Base-by-base conservation (phyloP, 1,139 yeast genomes). In the Scheffersomyces illinoinensis region DNA sequence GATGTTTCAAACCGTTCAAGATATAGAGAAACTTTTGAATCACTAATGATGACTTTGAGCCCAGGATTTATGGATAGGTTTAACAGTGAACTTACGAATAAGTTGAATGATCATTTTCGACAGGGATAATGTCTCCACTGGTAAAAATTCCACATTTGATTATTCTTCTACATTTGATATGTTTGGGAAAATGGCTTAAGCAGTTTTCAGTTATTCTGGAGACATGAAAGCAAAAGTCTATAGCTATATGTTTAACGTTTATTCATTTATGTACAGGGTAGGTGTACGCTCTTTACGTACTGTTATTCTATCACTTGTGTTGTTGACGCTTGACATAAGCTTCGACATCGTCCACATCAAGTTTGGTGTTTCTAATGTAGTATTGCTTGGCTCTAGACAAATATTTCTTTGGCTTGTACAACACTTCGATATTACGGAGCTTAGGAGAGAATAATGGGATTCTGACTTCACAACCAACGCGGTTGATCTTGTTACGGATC, bases 331-430 rank as follows among this genome's bases (percentile, higher is more conserved):
- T 77, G 58, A 79, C 71, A 60, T 74, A 73, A 5, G 71, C 76
- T 67, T 89, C 95, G 61, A 89, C 78, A 70, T 90, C 95, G 61
- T 89, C 90, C 53, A 91, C 97, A 74, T 93, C 98, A 75, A 89
- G 78, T 75, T 88, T 88, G 64, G 91, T 84, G 74, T 86, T 89
- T 77, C 97, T 89, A 71, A 93, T 90, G 75, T 91, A 93, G 81
- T 88, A 92, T 66, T 91, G 95, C 81, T 91, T 92, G 76, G 86
- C 85, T 84, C 97, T 85, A 24, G 81, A 72, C 81, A 87, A 84
- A 76, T 90, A 88, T 69, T 82, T 82, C 65, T 83, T 81, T 33
- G 96, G 93, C 72, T 87, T 88, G 74, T 90, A 83, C 64, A 93
- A 74, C 49, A 91, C 73, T 73, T 93, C 97, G 59, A 93, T 81